Base-by-base conservation (phyloP, 108 stramenopile species). In the Chaetoceros tenuissimus region DNA sequence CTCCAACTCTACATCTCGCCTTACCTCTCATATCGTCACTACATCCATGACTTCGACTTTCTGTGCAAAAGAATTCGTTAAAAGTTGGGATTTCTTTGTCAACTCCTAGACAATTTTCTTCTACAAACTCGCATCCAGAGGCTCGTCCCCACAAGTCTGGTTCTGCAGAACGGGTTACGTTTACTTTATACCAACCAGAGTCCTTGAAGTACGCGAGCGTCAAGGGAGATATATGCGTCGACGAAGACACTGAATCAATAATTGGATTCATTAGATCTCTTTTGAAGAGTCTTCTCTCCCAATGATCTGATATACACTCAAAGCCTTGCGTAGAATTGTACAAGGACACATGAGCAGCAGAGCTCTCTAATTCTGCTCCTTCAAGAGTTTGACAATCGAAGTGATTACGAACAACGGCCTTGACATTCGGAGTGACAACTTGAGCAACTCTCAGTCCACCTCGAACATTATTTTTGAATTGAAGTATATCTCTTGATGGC, bases 101-200 rank as follows among this genome's bases (percentile, higher is more conserved):
- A 60, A 71, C 31, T 26, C 47, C 30, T 16, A 92, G 76, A 51
- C 89, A 92, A 25, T 74, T 66, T 23, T 77, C 69, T 1, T 77
- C 69, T 2, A 85, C 84, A 69, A 92, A 92, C 3, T 74, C 46
- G 61, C 89, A 92, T 0, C 89, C 89, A 25, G 85, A 77, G 28
- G 77, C 86, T 46, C 89, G 53, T 46, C 89, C 89, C 89, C 89
- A 92, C 25, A 73, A 75, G 21, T 71, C 54, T 7, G 80, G 55
- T 2, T 73, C 63, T 13, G 74, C 69, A 21, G 84, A 71, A 18
- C 78, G 60, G 31, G 78, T 68, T 22, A 81, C 48, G 50, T 92
- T 74, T 0, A 92, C 78, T 55, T 80, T 78, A 60, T 92, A 92
- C 89, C 89, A 92, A 17, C 89, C 89, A 31, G 84, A 80, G 64